Conservation (phyloP, 768 basidiomycete genomes). For the Suillus plorans region DNA sequence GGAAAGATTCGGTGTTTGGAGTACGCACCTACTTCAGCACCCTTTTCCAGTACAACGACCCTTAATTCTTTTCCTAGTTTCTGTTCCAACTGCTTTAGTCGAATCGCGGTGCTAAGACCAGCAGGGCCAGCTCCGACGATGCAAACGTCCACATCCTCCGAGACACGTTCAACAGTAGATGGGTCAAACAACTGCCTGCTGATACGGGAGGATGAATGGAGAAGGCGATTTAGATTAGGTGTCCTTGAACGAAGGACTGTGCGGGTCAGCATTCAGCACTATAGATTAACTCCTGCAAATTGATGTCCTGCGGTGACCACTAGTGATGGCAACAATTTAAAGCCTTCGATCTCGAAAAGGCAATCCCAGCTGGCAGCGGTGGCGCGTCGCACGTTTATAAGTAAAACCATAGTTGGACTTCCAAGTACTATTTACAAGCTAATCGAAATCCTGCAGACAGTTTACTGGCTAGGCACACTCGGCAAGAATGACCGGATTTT, state of each 20-base stretch:
- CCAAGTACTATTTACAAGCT: background rate
- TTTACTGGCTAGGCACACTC: background rate
- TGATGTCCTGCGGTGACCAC: background rate
- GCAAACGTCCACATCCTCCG: slow-evolving; percentile 94
- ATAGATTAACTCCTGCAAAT: background rate
- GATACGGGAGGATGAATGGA: slow-evolving; percentile 28
- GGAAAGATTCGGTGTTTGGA: background rate
- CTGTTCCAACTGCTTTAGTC: slow-evolving; percentile 88
- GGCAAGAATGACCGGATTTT: slow-evolving; percentile 46
- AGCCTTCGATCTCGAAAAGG: background rate
- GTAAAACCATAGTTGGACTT: background rate
- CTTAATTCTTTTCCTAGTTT: slow-evolving; percentile 79
- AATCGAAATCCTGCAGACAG: background rate
- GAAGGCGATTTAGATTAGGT: background rate
- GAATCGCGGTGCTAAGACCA: slow-evolving; percentile 92
- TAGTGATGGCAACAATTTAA: background rate
- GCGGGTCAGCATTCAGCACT: slow-evolving; percentile 5
- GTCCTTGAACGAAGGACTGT: background rate
- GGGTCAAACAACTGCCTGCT: slow-evolving; percentile 49
- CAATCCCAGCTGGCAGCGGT: background rate
- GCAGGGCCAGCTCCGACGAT: slow-evolving; percentile 97
- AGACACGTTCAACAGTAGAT: slow-evolving; percentile 69
- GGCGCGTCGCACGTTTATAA: background rate
- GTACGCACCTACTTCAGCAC: slow-evolving; percentile 81
- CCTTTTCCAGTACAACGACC: slow-evolving; percentile 95